Evolutionary conservation across 1,139 yeast genomes (phyloP).

Genomic region (Kodamaea fungicola): DNA sequence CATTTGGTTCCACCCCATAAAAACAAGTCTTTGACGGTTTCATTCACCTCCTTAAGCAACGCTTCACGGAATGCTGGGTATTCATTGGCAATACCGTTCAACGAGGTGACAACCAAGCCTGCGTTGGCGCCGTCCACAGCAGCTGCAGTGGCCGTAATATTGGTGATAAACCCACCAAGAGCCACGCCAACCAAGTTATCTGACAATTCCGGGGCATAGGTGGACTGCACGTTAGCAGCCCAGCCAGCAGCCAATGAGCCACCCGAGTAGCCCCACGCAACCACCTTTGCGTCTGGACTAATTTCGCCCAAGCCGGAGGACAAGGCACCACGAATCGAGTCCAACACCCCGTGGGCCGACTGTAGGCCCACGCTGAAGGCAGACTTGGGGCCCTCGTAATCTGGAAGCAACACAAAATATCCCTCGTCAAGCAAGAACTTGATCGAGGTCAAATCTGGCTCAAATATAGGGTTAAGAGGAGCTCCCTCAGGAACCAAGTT

Average conservation of each 20-base stretch:
- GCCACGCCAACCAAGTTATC: conserved; percentile 26
- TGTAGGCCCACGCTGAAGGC: conserved; percentile 26
- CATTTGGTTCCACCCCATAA: conserved; percentile 4
- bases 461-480: conserved; percentile 3
- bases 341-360: conserved; percentile 25
- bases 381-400: conserved; percentile 28
- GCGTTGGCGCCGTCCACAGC: conserved; percentile 21
- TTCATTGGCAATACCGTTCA: conserved; percentile 24
- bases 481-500: conserved; percentile 15
- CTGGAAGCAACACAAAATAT: conserved; percentile 30
- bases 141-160: conserved; percentile 16
- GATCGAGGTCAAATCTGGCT: conserved; percentile 12
- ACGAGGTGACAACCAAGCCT: conserved; percentile 22
- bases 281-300: conserved; percentile 18
- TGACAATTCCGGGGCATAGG: conserved; percentile 28
- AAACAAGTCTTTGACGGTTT: not conserved
- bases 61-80: conserved; percentile 16
- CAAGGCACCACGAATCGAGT: conserved; percentile 24
- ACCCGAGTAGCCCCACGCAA: conserved; percentile 36
- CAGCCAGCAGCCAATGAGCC: conserved; percentile 33
- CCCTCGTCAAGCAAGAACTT: conserved; percentile 24
- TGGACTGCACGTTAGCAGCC: conserved; percentile 31
- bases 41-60: not conserved
- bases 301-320: conserved; percentile 20
- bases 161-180: conserved; percentile 29